Percentiles rank a stretch among this genome's conserved stretches.
These are phyloP conservation scores for Ophiocordyceps camponoti-rufipedis DNA, from an alignment of 2,329 filamentous ascomycete genomes.

Conservation along the genomic window DNA sequence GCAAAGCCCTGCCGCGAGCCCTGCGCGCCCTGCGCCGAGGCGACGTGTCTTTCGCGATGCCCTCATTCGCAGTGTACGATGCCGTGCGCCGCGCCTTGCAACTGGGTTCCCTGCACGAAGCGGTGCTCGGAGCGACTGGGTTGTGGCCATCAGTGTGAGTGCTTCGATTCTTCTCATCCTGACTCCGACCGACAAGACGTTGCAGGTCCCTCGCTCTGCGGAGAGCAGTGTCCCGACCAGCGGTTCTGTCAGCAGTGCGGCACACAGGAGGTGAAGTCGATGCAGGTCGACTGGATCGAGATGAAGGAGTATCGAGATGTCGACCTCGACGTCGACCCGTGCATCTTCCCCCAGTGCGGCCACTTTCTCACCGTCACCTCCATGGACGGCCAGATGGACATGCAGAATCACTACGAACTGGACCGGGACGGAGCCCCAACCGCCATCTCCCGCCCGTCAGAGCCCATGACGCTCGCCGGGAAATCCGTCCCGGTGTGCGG, in stretches of 20 bases:
- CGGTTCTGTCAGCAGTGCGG: slow-evolving; percentile 40
- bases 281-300: slow-evolving; percentile 37
- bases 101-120: slow-evolving; percentile 44
- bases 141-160: slow-evolving; percentile 42
- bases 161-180: background rate
- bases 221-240: slow-evolving; percentile 36
- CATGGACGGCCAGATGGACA: slow-evolving; percentile 42
- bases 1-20: slow-evolving; percentile 36
- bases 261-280: slow-evolving; percentile 20
- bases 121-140: slow-evolving; percentile 32
- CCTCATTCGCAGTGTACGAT: slow-evolving; percentile 30
- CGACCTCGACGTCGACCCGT: slow-evolving; percentile 39
- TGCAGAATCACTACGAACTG: slow-evolving; percentile 29
- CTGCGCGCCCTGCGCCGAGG: slow-evolving; percentile 41
- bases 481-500: slow-evolving; percentile 35
- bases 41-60: slow-evolving; percentile 33
- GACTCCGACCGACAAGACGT: background rate
- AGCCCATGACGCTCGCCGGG: slow-evolving; percentile 26
- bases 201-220: slow-evolving; percentile 37
- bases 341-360: slow-evolving; percentile 42
- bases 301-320: slow-evolving; percentile 35
- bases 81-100: slow-evolving; percentile 49
- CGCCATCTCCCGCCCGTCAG: slow-evolving; percentile 15
- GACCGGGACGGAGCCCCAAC: slow-evolving; percentile 15
- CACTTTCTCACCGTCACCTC: slow-evolving; percentile 42